Evolutionary conservation across 768 basidiomycete species (phyloP), one percentile per base, ranked within the genome.

Genomic region (Leccinum truebloodii): DNA sequence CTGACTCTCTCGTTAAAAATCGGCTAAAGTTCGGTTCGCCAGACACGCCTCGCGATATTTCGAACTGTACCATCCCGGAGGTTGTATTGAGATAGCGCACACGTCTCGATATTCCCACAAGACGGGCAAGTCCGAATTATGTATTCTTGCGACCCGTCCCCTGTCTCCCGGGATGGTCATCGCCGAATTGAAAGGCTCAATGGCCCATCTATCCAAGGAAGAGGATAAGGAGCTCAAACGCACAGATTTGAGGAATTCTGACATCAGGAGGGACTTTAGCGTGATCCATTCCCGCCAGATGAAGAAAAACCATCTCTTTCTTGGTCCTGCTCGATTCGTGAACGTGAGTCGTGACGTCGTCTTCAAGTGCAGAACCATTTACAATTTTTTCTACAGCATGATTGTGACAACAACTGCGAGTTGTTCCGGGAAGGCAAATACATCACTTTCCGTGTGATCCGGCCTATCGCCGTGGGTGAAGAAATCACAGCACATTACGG

Each of bases 401-500:
- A 94, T 72, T 94, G 92, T 72, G 85, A 92, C 61, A 90, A 94
- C 68, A 94, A 94, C 72, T 91, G 89, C 55, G 92, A 94, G 67
- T 80, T 94, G 57, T 92, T 94, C 69, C 90, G 92, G 51, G 90
- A 92, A 76, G 92, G 92, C 52, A 85, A 86, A 71, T 92, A 92
- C 70, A 94, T 94, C 76, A 94, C 93, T 28, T 94, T 94, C 75
- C 86, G 90, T 46, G 89, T 90, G 59, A 80, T 93, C 71, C 84
- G 86, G 73, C 82, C 86, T 58, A 93, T 94, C 68, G 79, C 81
- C 48, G 76, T 89, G 26, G 92, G 92, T 34, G 92, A 94, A 74
- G 92, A 94, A 74, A 88, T 94, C 51, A 92, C 92, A 32, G 92
- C 92, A 48, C 90, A 92, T 72, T 94, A 94, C 69, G 92, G 93